Base-by-base conservation (phyloP, 768 basidiomycete genomes). In the Butyriboletus loyo region DNA sequence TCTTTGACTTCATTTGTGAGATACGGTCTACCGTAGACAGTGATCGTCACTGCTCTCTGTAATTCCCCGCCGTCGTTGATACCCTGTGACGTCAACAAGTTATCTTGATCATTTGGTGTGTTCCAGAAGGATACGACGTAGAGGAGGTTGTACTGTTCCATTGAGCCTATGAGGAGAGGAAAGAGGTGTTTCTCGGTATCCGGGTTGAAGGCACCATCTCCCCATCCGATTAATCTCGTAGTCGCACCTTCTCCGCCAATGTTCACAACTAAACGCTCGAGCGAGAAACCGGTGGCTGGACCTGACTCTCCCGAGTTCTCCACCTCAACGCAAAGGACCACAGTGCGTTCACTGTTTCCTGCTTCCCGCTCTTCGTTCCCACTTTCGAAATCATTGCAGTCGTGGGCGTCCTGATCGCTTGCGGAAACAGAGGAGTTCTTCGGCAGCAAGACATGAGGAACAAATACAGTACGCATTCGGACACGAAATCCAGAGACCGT, bases 381-480 rank as follows among this genome's bases (percentile, higher is more conserved):
- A 37, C 81, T 78, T 46, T 77, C 78, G n/a, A 76, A 73, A 41
- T 72, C 70, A 36, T 63, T 51, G 32, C 48, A 60, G 25, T 70
- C 67, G 19, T 49, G 32, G 17, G 54, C 49, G 27, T 74, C 75
- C 7, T 75, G 75, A 5, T 65, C 52, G 5, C 66, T 65, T 13
- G 65, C 58, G 14, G 44, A 49, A 32, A 45, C 10, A 31, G 59
- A 42, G 9, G 41, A 41, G 17, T 49, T 53, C 52, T 77, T 77
- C 2, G 84, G 82, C 5, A 92, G 72, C 40, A 92, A 75, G 21
- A 94, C 81, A 58, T 91, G 86, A 0, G 94, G 94, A 11, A 95
- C 85, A 57, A 94, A 92, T 6, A 93, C 87, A 0, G 92, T 94
- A n/a, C 92, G 81, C 94, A 96, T 96, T 31, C 92, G 84, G 24